phyloP scores from a whole-genome alignment of 2,329 filamentous ascomycete species.

The Neopestalotiopsis rosae region DNA sequence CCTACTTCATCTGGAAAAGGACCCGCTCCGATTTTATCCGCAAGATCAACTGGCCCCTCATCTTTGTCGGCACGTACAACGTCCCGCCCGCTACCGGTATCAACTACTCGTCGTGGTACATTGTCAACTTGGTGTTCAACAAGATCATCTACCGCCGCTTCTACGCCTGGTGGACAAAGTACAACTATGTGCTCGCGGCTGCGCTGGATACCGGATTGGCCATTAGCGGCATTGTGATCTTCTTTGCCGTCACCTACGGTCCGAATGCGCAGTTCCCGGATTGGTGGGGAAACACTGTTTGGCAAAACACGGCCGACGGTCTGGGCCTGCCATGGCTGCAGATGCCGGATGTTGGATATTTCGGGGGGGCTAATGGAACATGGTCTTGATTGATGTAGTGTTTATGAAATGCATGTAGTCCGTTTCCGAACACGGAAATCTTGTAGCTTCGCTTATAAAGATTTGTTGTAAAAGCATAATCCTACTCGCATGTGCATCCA shows the following conservation, averaged over 20 bases:
- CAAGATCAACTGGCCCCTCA: constrained; percentile 42
- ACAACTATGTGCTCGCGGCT: constrained; percentile 43
- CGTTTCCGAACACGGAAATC: too few relatives aligned
- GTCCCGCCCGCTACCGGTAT: constrained; percentile 43
- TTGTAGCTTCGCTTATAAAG: too few relatives aligned
- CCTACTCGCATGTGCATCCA: too few relatives aligned
- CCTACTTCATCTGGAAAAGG: constrained; percentile 46
- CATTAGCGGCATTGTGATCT: constrained; percentile 39
- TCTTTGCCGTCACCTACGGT: constrained; percentile 41
- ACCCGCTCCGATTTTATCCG: constrained; percentile 39
- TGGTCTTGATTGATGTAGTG: constrained; percentile 29
- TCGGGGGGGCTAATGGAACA: constrained; percentile 38
- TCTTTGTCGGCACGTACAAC: constrained; percentile 43
- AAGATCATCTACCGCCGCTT: constrained; percentile 46
- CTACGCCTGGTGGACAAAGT: constrained; percentile 54
- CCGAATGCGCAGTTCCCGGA: constrained; percentile 37
- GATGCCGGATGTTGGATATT: constrained; percentile 39
- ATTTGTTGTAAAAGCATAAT: too few relatives aligned
- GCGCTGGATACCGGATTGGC: constrained; percentile 39
- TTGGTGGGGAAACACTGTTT: constrained; percentile 46
- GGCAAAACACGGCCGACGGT: constrained; percentile 40
- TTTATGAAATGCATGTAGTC: too few relatives aligned
- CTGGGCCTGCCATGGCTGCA: constrained; percentile 36
- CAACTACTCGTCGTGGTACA: constrained; percentile 44
- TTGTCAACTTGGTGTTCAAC: constrained; percentile 52